Conservation (phyloP, 78 protist species). For the Dictyostelium firmibasis region DNA sequence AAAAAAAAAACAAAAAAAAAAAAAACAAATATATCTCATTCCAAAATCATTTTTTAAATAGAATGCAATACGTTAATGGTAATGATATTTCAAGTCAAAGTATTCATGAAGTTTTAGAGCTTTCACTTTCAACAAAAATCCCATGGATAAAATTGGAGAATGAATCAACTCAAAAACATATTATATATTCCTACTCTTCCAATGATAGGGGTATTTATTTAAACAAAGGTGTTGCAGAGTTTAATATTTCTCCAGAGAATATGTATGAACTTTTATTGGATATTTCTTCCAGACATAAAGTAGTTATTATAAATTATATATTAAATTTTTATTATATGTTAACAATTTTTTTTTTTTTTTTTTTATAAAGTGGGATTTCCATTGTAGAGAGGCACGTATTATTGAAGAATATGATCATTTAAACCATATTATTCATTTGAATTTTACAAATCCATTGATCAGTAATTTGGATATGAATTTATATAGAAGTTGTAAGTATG, state of each 20-base stretch:
- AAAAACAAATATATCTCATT: not conserved
- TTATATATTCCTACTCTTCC: not conserved
- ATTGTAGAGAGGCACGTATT: conserved; percentile 6
- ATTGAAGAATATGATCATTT: conserved; percentile 73
- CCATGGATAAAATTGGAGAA: conserved; percentile 34
- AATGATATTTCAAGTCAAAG: conserved; percentile 44
- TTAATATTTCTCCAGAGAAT: conserved; percentile 52
- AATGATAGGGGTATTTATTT: conserved; percentile 51
- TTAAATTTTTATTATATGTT: not conserved
- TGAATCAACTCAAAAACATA: not conserved
- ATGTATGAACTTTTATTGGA: conserved; percentile 45
- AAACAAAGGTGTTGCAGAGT: conserved; percentile 27
- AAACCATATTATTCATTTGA: conserved; percentile 51
- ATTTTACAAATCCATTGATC: conserved; percentile 22
- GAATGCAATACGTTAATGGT: conserved; percentile 76
- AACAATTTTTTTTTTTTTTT: not conserved
- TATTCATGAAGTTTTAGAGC: conserved; percentile 20
- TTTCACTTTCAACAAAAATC: conserved; percentile 25
- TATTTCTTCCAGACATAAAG: conserved; percentile 19
- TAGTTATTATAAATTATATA: not conserved
- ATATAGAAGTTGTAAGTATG: conserved; percentile 71
- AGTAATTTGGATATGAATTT: conserved; percentile 38
- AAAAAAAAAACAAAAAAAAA: not conserved
- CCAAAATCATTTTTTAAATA: not conserved
- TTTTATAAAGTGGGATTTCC: conserved; percentile 35